Conservation (phyloP, 2,329 filamentous ascomycete species). For the Scedosporium boydii region DNA sequence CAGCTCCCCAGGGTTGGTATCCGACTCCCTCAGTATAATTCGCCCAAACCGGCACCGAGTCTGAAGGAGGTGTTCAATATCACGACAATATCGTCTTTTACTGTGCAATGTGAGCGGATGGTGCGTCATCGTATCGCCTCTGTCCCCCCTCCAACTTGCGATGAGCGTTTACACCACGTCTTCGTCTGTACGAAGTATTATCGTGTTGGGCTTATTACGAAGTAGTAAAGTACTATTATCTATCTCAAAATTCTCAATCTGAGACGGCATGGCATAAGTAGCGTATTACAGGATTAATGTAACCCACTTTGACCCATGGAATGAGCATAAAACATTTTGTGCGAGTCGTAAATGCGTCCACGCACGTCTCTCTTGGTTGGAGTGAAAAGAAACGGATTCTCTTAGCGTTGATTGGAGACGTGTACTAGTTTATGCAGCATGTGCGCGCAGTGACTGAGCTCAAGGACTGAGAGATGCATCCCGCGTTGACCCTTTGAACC, state of each 20-base stretch:
- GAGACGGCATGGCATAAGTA: neutral
- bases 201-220: too few species aligned
- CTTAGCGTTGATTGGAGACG: neutral
- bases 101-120: neutral
- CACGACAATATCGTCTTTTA: neutral
- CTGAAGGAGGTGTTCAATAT: neutral
- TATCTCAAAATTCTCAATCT: neutral
- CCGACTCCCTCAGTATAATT: neutral
- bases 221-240: neutral
- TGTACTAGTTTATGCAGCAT: neutral
- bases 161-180: too few species aligned
- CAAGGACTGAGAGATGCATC: neutral
- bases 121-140: neutral
- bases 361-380: neutral
- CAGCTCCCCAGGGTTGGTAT: neutral
- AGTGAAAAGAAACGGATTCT: neutral
- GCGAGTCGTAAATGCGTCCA: neutral
- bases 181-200: too few species aligned
- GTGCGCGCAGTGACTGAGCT: neutral
- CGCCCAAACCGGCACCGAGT: neutral
- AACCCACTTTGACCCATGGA: neutral
- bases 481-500: neutral
- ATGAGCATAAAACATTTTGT: neutral
- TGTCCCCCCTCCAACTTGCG: too few species aligned
- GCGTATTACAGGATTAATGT: neutral